Base-by-base conservation (phyloP, 148 eudicot genomes). In the Amaranthus hypochondriacus region DNA sequence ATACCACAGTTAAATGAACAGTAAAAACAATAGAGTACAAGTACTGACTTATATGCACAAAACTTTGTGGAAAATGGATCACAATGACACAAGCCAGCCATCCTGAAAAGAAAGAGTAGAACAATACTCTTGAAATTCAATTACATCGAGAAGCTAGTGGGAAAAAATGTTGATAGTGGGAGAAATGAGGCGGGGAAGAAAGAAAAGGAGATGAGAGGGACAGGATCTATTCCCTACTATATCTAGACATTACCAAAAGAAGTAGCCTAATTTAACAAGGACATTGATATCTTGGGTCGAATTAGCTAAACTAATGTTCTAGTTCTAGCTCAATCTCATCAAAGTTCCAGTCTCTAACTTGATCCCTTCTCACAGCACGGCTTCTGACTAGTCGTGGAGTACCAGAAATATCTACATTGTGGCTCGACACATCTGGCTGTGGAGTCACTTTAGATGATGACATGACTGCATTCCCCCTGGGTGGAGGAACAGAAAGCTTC, bases 391-490 rank as follows among this genome's bases (percentile, higher is more conserved):
- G 83, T 18, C 96, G 81, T 9, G 98, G 98, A 39, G 92, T 48
- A 0, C 89, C 96, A 47, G 79, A 46, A 12, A 77, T 73, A 44
- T 78, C 78, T 0, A 43, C 75, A 50, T 28, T 28, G 39, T 75
- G 83, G 72, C 71, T 82, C 0, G 88, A 74, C 44, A 79, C 59
- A 55, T 77, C 74, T 18, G 98, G 96, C 55, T 89, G 93, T n/a
- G 98, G 98, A 48, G 86, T 88, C 76, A 93, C 96, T 81, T 93
- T 93, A 12, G 98, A 86, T 28, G 93, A 82, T 62, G 97, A 68
- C 53, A 72, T 75, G 58, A 87, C 68, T 28, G 86, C 48, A 60
- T 81, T 81, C 43, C 89, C 79, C 63, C 79, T 71, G 5, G 76
- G 79, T 46, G 86, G 87, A 51, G 88, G 82, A 71, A 86, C 73